Conservation (phyloP, 2,329 filamentous ascomycete species). For the Phoma sp. region DNA sequence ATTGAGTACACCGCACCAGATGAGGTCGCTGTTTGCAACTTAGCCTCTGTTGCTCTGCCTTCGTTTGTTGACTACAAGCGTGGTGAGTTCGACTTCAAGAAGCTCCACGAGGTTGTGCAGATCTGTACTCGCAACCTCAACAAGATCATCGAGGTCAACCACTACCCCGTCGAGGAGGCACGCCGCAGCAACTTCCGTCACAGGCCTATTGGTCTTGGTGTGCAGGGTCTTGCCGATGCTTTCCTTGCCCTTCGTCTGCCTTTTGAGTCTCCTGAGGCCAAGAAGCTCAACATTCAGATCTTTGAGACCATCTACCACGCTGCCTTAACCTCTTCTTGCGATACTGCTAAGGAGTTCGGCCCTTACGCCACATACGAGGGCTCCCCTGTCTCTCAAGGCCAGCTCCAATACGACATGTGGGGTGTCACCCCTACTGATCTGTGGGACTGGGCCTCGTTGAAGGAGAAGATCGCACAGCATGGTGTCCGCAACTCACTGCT, state of each 20-base stretch:
- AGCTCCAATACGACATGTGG: conserved; percentile 99
- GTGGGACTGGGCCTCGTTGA: conserved; percentile 93
- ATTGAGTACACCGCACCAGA: conserved; percentile 97
- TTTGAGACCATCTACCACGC: conserved; percentile 99
- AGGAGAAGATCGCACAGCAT: conserved; percentile 89
- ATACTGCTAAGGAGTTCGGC: conserved; percentile 83
- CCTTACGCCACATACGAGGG: conserved; percentile 91
- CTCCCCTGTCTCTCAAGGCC: conserved; percentile 91
- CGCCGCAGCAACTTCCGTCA: conserved; percentile 97
- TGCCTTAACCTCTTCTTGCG: conserved; percentile 85
- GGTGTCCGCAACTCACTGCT: conserved; percentile 96
- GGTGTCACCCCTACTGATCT: conserved; percentile 89
- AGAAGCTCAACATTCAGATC: conserved; percentile 94
- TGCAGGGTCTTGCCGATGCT: conserved; percentile 96
- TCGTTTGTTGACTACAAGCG: conserved; percentile 87
- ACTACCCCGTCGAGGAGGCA: conserved; percentile 96
- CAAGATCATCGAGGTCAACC: conserved; percentile 97
- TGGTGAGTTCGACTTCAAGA: conserved; percentile 91
- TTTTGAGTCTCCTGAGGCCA: conserved; percentile 95
- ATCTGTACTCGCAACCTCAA: conserved; percentile 95
- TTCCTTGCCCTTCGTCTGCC: conserved; percentile 97
- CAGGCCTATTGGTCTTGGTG: conserved; percentile 93
- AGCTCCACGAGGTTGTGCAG: conserved; percentile 92
- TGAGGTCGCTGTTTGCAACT: conserved; percentile 98
- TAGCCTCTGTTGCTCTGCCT: conserved; percentile 91